These are phyloP conservation scores for thale cress (Arabidopsis thaliana) DNA, from an alignment of 345 rosid species.

Conservation along the genomic window TAIR10.1 NC_003071.7:13088001-13088500, in stretches of 20 bases:
- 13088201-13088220: conserved; percentile 7
- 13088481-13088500: conserved; percentile 54
- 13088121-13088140: conserved; percentile 84
- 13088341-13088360: conserved; percentile 65
- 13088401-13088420: conserved; percentile 87
- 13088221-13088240: not conserved
- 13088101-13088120: conserved; percentile 98
- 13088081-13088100: conserved; percentile 26
- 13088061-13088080: not conserved
- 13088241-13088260: not conserved
- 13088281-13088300: conserved; percentile 1
- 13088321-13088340: not conserved
- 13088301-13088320: not conserved
- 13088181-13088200: conserved; percentile 18
- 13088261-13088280: not conserved
- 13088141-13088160: conserved; percentile 99
- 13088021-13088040: not conserved
- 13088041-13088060: not conserved
- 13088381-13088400: conserved; percentile 84
- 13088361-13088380: conserved; percentile 78
- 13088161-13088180: conserved; percentile 87
- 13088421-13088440: conserved; percentile 66
- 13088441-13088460: conserved; percentile 54
- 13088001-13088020: not conserved
- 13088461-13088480: conserved; percentile 56